Conservation (phyloP, 1,139 yeast species). For the Schwanniomyces etchellsii region DNA sequence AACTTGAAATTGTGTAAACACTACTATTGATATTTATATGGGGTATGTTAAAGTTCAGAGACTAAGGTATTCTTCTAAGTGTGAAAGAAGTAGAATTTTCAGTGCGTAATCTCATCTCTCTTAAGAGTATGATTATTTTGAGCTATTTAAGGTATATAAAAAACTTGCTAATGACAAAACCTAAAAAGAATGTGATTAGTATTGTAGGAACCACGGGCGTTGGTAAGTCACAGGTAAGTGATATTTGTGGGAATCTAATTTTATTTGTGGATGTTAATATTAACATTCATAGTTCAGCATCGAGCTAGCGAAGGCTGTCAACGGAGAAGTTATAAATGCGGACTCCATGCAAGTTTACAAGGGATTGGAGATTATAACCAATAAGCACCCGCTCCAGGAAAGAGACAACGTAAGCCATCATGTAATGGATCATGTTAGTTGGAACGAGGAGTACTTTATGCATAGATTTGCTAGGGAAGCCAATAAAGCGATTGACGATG, state of each 20-base stretch:
- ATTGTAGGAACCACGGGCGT: constrained; percentile 97
- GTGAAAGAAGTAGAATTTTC: too few species aligned
- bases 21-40: too few species aligned
- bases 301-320: constrained; percentile 68
- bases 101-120: background rate
- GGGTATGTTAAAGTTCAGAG: too few species aligned
- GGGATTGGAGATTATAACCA: constrained; percentile 72
- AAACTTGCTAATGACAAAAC: constrained; percentile 20
- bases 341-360: constrained; percentile 95
- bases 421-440: constrained; percentile 74
- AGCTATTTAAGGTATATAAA: constrained; percentile 17
- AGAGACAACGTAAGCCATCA: constrained; percentile 75
- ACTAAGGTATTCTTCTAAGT: too few species aligned
- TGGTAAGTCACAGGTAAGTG: constrained; percentile 80
- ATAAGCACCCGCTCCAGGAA: constrained; percentile 82
- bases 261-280: constrained; percentile 1
- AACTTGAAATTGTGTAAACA: too few species aligned
- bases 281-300: constrained; percentile 45
- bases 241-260: background rate
- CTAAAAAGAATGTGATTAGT: constrained; percentile 46
- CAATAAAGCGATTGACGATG: constrained; percentile 46
- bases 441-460: constrained; percentile 82
- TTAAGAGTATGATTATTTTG: constrained; percentile 4
- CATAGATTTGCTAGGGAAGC: constrained; percentile 80
- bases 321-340: constrained; percentile 91